Base-by-base conservation (phyloP, 768 basidiomycete genomes). In the Pulveroboletus frians region DNA sequence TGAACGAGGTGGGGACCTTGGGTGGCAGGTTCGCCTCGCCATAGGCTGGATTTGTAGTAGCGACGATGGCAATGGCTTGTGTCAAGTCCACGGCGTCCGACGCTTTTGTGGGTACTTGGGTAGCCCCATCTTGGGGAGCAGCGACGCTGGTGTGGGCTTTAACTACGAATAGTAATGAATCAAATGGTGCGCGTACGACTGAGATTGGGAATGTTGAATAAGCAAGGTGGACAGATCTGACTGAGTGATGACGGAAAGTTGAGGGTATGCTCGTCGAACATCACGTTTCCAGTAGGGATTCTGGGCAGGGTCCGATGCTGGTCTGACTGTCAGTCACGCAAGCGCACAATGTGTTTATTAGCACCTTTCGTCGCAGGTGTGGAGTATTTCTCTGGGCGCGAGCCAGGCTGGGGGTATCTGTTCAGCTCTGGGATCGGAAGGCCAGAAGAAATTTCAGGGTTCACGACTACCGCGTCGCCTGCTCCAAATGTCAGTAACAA, bases 261-360 rank as follows among this genome's bases (percentile, higher is more conserved):
- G 89, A n/a, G 93, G 92, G 69, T 93, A 96, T 31, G 83, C 82
- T 44, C 93, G 83, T 49, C 92, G 84, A 60, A 94, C 88, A 71
- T 96, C 93, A 53, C 93, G 88, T 70, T 95, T 95, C 85, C 87
- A 94, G 77, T 97, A 97, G 48, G 88, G 88, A 68, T 91, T 92
- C 73, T 90, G 78, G 29, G 90, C 90, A 34, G 80, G 80, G 69
- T 92, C 90, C 37, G 89, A 92, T 20, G 88, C 89, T 89, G 45
- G n/a, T 23, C 9, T 14, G 7, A 5, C 34, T 27, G 52, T 68
- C 45, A 61, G 56, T 45, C 21, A 26, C 5, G 47, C 13, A 35
- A 6, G 18, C 4, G 31, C 14, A 38, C 49, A 59, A 21, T 17
- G 15, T 23, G 0, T 42, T 5, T 36, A 42, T 49, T 58, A 58